phyloP scores from a whole-genome alignment of 169 alveolate genomes.

The Plasmodium inui region DNA sequence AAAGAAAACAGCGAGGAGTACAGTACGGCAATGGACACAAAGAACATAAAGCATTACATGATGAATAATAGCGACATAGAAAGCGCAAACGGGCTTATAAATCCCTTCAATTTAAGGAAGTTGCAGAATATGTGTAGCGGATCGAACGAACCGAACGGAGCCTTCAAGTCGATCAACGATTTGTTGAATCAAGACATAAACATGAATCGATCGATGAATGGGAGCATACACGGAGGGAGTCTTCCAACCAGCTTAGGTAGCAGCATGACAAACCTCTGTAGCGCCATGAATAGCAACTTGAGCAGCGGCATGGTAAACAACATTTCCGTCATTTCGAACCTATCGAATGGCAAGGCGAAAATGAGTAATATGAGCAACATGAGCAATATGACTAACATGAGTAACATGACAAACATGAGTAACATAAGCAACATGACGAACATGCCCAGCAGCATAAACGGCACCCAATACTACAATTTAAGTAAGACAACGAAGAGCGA shows the following conservation, averaged over 20 bases:
- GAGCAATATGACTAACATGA: neutral
- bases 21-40: neutral
- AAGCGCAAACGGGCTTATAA: neutral
- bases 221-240: conserved; percentile 2
- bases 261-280: neutral
- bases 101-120: conserved; percentile 10
- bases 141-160: neutral
- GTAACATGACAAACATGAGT: neutral
- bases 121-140: conserved; percentile 11
- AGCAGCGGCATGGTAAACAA: neutral
- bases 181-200: conserved; percentile 14
- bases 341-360: neutral
- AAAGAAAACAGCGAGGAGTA: conserved; percentile 39
- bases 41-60: conserved; percentile 27
- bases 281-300: neutral
- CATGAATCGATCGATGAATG: conserved; percentile 22
- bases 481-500: conserved; percentile 3
- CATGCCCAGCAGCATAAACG: neutral
- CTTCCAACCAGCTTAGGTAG: neutral
- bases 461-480: conserved; percentile 1
- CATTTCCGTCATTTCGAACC: neutral
- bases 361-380: neutral
- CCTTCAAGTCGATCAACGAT: conserved; percentile 16
- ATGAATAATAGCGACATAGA: conserved; percentile 11
- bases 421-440: neutral